A percentile compares a stretch with the other conserved stretches of the same genome.
Evolutionary conservation across 2,329 filamentous ascomycete species (phyloP).

Genomic region (Penicillium sumatraense): DNA sequence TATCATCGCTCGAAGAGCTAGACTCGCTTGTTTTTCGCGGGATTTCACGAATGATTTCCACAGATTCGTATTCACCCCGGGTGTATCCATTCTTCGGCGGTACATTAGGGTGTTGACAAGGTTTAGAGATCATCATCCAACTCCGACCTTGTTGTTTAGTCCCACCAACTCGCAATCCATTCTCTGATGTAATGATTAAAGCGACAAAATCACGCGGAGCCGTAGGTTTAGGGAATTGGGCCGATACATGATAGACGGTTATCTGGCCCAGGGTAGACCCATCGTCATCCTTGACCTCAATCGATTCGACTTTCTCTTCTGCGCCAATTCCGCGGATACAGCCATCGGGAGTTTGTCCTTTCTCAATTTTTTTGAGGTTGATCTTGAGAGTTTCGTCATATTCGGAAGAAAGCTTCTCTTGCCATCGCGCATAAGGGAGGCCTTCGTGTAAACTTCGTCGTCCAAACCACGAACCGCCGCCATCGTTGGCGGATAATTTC

Average conservation of each 20-base stretch:
- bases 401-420: conserved; percentile 74
- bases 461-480: conserved; percentile 88
- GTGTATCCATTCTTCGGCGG: conserved; percentile 74
- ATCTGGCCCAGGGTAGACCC: conserved; percentile 29
- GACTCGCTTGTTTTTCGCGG: conserved; percentile 44
- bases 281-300: conserved; percentile 56
- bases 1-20: conserved; percentile 15
- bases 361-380: conserved; percentile 68
- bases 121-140: conserved; percentile 86
- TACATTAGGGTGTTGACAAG: conserved; percentile 76
- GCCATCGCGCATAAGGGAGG: conserved; percentile 77
- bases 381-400: conserved; percentile 77
- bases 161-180: conserved; percentile 36
- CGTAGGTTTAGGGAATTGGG: conserved; percentile 87
- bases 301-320: conserved; percentile 72
- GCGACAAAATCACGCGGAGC: conserved; percentile 87
- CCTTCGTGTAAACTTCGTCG: conserved; percentile 81
- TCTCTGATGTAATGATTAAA: conserved; percentile 69
- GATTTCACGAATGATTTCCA: conserved; percentile 88
- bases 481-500: conserved; percentile 78
- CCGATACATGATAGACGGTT: conserved; percentile 80
- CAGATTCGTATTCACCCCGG: conserved; percentile 84
- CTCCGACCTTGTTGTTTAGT: conserved; percentile 59
- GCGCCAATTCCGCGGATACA: conserved; percentile 85
- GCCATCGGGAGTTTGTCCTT: conserved; percentile 70